phyloP scores from a whole-genome alignment of 495 filamentous ascomycete genomes.

The Coniosporium apollinis region DNA sequence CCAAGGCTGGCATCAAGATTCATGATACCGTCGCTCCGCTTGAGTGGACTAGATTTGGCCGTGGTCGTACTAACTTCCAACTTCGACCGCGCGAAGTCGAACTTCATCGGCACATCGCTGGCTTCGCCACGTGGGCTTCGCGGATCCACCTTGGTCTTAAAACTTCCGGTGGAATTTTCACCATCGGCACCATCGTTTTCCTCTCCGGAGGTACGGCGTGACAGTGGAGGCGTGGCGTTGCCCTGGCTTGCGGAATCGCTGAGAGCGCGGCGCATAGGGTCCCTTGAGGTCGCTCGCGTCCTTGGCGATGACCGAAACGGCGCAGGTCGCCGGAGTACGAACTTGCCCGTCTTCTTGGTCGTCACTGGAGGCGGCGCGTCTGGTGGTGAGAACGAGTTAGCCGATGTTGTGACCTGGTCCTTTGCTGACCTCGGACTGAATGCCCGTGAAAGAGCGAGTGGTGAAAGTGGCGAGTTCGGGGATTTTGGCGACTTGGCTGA shows the following conservation, averaged over 20 bases:
- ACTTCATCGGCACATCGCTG: slow-evolving; percentile 19
- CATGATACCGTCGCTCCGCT: slow-evolving; percentile 83
- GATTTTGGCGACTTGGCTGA: slow-evolving; percentile 33
- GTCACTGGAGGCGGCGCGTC: too few relatives aligned
- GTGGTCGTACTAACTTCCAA: slow-evolving; percentile 21
- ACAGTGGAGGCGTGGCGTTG: slow-evolving; percentile 38
- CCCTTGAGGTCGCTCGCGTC: slow-evolving; percentile 4
- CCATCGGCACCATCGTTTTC: slow-evolving; percentile 28
- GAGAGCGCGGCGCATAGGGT: slow-evolving; percentile 24
- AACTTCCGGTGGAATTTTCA: slow-evolving; percentile 1
- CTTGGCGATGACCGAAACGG: slow-evolving; percentile 4
- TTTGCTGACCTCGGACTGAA: slow-evolving; percentile 7
- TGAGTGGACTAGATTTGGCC: slow-evolving; percentile 66
- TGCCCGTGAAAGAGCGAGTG: slow-evolving; percentile 12
- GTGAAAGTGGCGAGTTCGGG: slow-evolving; percentile 27
- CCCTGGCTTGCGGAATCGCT: slow-evolving; percentile 52
- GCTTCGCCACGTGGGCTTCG: slow-evolving; percentile 6
- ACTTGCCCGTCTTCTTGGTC: not conserved
- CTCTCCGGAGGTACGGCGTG: slow-evolving; percentile 30
- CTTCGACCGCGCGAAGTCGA: slow-evolving; percentile 20
- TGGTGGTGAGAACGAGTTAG: too few relatives aligned
- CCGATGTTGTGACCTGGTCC: too few relatives aligned
- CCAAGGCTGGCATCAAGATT: slow-evolving; percentile 61
- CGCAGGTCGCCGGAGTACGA: not conserved
- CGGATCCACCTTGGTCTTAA: slow-evolving; percentile 5